Conservation (phyloP, 441 rosid genomes). For the Dalechampia spathulata region DNA sequence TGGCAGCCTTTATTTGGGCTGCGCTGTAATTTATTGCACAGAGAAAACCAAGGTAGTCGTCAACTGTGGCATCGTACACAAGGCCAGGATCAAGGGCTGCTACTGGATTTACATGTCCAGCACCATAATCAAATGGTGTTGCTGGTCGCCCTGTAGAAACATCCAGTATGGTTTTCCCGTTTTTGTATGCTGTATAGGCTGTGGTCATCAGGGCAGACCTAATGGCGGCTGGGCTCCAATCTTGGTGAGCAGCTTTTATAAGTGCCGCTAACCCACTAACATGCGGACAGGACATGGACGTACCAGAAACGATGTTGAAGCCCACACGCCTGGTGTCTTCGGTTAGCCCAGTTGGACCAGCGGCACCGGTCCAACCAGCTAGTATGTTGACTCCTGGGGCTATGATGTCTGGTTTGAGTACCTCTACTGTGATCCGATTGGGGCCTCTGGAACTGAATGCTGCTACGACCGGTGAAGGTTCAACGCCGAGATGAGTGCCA, state of each 20-base stretch:
- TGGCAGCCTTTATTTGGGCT: slow-evolving; percentile 47
- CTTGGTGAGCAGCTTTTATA: slow-evolving; percentile 70
- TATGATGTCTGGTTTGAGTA: slow-evolving; percentile 76
- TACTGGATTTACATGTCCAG: slow-evolving; percentile 76
- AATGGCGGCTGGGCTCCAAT: slow-evolving; percentile 82
- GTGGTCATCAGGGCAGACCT: slow-evolving; percentile 94
- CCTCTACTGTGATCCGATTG: slow-evolving; percentile 49
- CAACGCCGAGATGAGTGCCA: slow-evolving; percentile 66
- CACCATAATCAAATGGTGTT: slow-evolving; percentile 70
- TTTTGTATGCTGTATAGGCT: slow-evolving; percentile 69
- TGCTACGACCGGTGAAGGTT: slow-evolving; percentile 88
- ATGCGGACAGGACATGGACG: slow-evolving; percentile 97
- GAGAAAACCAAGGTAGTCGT: slow-evolving; percentile 59
- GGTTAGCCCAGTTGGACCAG: slow-evolving; percentile 68
- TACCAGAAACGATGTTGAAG: slow-evolving; percentile 82
- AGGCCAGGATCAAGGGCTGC: slow-evolving; percentile 80
- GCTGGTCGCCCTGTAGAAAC: slow-evolving; percentile 44
- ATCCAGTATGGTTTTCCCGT: slow-evolving; percentile 39
- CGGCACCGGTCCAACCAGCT: slow-evolving; percentile 71
- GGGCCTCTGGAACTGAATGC: slow-evolving; percentile 96
- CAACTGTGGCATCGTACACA: slow-evolving; percentile 60
- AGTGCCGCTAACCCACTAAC: slow-evolving; percentile 84
- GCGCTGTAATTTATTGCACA: slow-evolving; percentile 59
- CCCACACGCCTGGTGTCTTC: slow-evolving; percentile 57
- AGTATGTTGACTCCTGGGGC: slow-evolving; percentile 95